A percentile compares a stretch with the other conserved stretches of the same genome.
These are phyloP conservation scores for Rhodotorula glutinis DNA, from an alignment of 1,284 basidiomycete genomes.

Conservation along the genomic window DNA sequence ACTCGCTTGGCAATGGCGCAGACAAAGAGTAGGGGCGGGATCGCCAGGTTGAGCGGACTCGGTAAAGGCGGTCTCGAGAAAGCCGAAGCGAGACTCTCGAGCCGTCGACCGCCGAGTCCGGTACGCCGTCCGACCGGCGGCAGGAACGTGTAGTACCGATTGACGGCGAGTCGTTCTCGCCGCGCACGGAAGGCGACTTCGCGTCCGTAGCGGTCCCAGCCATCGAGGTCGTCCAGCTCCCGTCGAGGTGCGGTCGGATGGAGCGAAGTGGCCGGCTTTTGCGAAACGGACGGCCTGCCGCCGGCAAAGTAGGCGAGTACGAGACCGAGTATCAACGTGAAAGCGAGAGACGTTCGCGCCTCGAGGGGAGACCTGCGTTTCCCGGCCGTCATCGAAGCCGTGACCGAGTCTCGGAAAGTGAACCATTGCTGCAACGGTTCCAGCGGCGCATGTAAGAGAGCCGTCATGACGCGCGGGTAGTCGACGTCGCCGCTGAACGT, in stretches of 20 bases:
- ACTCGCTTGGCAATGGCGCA: slow-evolving; percentile 5
- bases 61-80: slow-evolving; percentile 37
- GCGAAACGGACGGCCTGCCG: slow-evolving; percentile 35
- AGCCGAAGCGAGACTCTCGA: slow-evolving; percentile 28
- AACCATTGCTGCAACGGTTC: slow-evolving; percentile 4
- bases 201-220: slow-evolving; percentile 39
- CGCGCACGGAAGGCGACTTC: slow-evolving; percentile 40
- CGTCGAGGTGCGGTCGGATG: slow-evolving; percentile 7
- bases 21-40: slow-evolving; percentile 17
- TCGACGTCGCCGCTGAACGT: slow-evolving; percentile 39
- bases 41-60: slow-evolving; percentile 28
- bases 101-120: not conserved
- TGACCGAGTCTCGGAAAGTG: not conserved
- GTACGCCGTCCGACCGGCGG: slow-evolving; percentile 14
- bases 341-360: slow-evolving; percentile 38
- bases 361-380: slow-evolving; percentile 28
- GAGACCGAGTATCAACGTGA: slow-evolving; percentile 38
- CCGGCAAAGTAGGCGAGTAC: slow-evolving; percentile 41
- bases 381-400: not conserved
- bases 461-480: slow-evolving; percentile 24
- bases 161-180: slow-evolving; percentile 37
- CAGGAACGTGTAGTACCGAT: slow-evolving; percentile 37
- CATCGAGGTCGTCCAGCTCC: slow-evolving; percentile 40
- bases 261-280: slow-evolving; percentile 9
- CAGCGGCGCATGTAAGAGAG: slow-evolving; percentile 7